phyloP scores from a whole-genome alignment of 495 filamentous ascomycete genomes.

The Saxispiralis lemnorum region DNA sequence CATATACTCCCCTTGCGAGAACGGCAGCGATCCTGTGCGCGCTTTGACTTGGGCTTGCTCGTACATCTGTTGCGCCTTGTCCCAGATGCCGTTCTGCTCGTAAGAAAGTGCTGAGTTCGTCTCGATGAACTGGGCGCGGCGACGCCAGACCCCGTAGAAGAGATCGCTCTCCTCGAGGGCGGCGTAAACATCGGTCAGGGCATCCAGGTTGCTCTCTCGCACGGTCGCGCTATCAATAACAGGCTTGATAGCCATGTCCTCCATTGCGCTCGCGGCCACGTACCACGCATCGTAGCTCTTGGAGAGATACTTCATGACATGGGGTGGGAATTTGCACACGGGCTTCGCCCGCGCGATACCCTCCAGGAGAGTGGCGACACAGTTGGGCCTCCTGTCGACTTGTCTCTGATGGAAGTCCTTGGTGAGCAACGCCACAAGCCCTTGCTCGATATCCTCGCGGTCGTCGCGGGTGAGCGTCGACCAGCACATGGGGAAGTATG shows the following conservation, averaged over 20 bases:
- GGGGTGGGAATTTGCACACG: conserved; percentile 77
- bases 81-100: conserved; percentile 98
- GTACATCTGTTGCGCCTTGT: conserved; percentile 89
- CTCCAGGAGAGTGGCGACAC: conserved; percentile 75
- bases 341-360: conserved; percentile 67
- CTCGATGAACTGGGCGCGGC: conserved; percentile 85
- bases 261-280: conserved; percentile 64
- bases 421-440: conserved; percentile 66
- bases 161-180: conserved; percentile 84
- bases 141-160: conserved; percentile 94
- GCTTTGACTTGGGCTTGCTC: conserved; percentile 94
- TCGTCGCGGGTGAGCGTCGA: conserved; percentile 73
- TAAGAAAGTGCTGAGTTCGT: conserved; percentile 93
- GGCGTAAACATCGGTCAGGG: conserved; percentile 76
- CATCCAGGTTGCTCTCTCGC: conserved; percentile 86
- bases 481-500: conserved; percentile 85
- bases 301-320: conserved; percentile 84
- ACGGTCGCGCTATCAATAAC: conserved; percentile 66
- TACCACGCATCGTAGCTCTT: conserved; percentile 94
- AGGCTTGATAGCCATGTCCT: conserved; percentile 66
- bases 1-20: conserved; percentile 93
- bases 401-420: conserved; percentile 91
- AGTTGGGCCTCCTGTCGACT: conserved; percentile 84
- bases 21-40: conserved; percentile 76
- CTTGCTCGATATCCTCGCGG: conserved; percentile 75